phyloP scores from a whole-genome alignment of 2,329 filamentous ascomycete genomes.

The Hymenoscyphus linearis region DNA sequence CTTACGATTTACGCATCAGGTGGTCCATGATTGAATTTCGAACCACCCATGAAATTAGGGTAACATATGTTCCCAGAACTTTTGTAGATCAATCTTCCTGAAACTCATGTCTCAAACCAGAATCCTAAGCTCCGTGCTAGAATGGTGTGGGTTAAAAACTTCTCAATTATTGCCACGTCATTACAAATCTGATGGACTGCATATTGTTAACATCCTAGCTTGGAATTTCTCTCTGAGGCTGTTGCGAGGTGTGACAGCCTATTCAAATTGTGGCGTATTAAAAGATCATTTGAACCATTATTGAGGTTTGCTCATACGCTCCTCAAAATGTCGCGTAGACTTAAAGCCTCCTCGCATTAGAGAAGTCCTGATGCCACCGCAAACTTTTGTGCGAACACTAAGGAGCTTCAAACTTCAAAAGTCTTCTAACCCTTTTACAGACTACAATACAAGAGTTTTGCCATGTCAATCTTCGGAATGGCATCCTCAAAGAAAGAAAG shows the following conservation, averaged over 20 bases:
- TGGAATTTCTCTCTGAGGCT: neutral
- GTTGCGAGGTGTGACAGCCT: slow-evolving; percentile 3
- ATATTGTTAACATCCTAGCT: slow-evolving; percentile 1
- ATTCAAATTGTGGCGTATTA: slow-evolving; percentile 5
- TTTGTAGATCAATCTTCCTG: slow-evolving; percentile 7
- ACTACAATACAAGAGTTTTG: slow-evolving; percentile 10
- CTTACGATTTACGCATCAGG: neutral
- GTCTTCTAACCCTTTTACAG: neutral
- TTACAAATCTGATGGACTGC: slow-evolving; percentile 11
- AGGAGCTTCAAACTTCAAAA: neutral
- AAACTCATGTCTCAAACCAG: slow-evolving; percentile 11
- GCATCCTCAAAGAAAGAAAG: slow-evolving; percentile 26
- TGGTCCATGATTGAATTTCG: slow-evolving; percentile 11
- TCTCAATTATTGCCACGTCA: slow-evolving; percentile 19
- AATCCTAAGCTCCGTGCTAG: slow-evolving; percentile 2
- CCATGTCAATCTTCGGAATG: slow-evolving; percentile 17
- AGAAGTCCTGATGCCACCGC: neutral
- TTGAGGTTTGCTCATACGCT: neutral
- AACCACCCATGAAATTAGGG: slow-evolving; percentile 7
- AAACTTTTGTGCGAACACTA: neutral
- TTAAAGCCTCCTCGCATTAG: neutral
- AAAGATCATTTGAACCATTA: neutral
- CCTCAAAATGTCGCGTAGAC: neutral
- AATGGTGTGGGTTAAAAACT: slow-evolving; percentile 16
- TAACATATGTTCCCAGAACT: slow-evolving; percentile 1